Evolutionary conservation across 257 asterid genomes (phyloP).

Genomic region (Solanum pinnatisectum): DNA sequence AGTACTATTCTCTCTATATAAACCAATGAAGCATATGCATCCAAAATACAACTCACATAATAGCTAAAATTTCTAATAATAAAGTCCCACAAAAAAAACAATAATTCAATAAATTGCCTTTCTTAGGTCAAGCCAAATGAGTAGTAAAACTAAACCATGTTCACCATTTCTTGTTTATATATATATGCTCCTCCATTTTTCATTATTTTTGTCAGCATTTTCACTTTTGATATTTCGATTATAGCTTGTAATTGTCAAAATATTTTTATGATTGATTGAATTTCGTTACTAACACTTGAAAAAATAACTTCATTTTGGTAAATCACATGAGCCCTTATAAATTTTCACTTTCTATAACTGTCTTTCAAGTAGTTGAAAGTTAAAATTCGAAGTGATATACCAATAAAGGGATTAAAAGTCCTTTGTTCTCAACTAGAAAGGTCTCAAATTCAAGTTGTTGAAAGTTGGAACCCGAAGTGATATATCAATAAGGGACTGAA

Average conservation of each 20-base stretch:
- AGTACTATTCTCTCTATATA: background rate
- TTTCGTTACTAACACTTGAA: background rate
- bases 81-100: background rate
- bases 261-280: background rate
- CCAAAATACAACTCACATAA: background rate
- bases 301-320: background rate
- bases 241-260: background rate
- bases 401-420: background rate
- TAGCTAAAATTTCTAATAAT: background rate
- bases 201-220: background rate
- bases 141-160: background rate
- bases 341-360: background rate
- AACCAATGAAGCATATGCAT: background rate
- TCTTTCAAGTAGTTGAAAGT: background rate
- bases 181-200: background rate
- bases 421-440: background rate
- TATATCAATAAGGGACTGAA: background rate
- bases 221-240: background rate
- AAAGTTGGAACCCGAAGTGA: background rate
- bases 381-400: background rate
- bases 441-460: background rate
- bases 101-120: background rate
- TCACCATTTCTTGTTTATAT: background rate
- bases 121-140: background rate
- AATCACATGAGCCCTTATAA: background rate